Base-by-base conservation (phyloP, 495 filamentous ascomycete genomes). In the Choiromyces venosus region DNA sequence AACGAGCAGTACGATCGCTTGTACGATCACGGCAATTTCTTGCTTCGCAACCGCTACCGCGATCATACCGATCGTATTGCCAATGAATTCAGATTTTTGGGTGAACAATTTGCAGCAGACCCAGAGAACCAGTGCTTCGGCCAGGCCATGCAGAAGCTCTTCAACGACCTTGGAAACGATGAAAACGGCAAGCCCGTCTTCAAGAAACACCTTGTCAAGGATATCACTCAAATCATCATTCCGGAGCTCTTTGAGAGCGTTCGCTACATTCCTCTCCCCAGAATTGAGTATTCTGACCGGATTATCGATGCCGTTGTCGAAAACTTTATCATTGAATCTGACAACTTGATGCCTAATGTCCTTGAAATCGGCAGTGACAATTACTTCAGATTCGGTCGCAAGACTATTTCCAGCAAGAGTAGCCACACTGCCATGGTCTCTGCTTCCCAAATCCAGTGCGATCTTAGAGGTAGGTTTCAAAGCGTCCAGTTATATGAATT, bases 291-390 rank as follows among this genome's bases (percentile, higher is more conserved):
- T 76, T 90, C 90, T 3, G 96, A 99, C 78, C 87, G 87, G 18
- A 88, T 89, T 86, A 85, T 95, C 67, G 95, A 99, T 83, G 92
- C 91, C 67, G 85, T 98, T 21, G 86, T 99, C 56, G 95, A 99
- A 85, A 99, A 99, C 82, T 85, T 99, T 37, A 89, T 96, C 61
- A 87, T 99, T 75, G 95, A 99, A 84, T 92, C 93, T 73, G 95
- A 98, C 84, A 99, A 99, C 83, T 87, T 99, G 76, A 92, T 95
- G 87, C 95, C 95, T 52, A 99, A 99, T 82, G 89, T 96, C 2
- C 83, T 97, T 37, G 96, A 99, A 80, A 88, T 98, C 78, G 89
- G 89, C 66, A 92, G 88, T 81, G 94, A 99, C 84, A 97, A 97
- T 84, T 96, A 96, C 85, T 93, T 93, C 88, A 90, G 92, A 74